phyloP scores from a whole-genome alignment of 495 filamentous ascomycete genomes.

The Lepraria neglecta region DNA sequence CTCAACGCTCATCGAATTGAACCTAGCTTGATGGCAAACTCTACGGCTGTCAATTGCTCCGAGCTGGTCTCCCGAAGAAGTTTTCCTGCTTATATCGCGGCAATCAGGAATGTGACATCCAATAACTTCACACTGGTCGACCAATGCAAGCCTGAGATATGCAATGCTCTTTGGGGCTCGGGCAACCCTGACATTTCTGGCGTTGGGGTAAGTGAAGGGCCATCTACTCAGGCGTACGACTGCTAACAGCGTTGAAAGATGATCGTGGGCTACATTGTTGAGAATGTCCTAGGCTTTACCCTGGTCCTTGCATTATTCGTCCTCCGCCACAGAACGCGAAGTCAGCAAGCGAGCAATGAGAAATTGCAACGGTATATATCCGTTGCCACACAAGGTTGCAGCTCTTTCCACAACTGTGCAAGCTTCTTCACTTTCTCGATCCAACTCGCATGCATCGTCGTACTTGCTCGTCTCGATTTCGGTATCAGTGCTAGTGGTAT shows the following conservation, averaged over 20 bases:
- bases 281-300: constrained; percentile 19
- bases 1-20: too few species aligned
- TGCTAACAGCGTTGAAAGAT: constrained; percentile 16
- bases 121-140: constrained; percentile 15
- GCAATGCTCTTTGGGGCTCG: constrained; percentile 29
- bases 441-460: constrained; percentile 35
- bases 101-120: constrained; percentile 20
- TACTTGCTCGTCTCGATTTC: constrained; percentile 32
- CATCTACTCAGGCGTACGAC: background rate
- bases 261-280: constrained; percentile 28
- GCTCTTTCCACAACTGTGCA: constrained; percentile 30
- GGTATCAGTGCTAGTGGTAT: constrained; percentile 30
- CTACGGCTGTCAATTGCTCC: constrained; percentile 16
- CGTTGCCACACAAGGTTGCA: constrained; percentile 14
- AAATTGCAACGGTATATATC: background rate
- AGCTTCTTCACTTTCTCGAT: constrained; percentile 34
- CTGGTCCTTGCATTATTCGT: constrained; percentile 6
- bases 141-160: constrained; percentile 26
- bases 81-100: constrained; percentile 25
- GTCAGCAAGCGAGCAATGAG: background rate
- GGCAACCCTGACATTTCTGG: constrained; percentile 31
- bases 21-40: constrained; percentile 9
- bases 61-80: constrained; percentile 13
- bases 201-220: constrained; percentile 23
- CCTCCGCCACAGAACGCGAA: background rate